phyloP scores from a whole-genome alignment of 305 asterid species.

The Fraxinus greggii region DNA sequence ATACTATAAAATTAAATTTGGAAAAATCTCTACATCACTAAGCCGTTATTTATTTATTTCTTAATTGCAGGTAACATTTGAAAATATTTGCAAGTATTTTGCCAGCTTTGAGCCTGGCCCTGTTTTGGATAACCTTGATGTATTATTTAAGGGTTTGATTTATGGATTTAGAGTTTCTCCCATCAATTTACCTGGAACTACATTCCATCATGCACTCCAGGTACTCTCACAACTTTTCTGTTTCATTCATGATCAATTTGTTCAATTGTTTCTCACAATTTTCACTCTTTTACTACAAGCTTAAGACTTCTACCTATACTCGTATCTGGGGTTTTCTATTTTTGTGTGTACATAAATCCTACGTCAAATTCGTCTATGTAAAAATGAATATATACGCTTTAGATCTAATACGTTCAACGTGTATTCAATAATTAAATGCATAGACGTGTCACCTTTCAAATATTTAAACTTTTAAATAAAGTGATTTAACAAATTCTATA shows the following conservation, averaged over 20 bases:
- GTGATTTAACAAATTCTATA: not conserved
- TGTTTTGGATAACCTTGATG: conserved; percentile 39
- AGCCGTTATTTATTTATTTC: not conserved
- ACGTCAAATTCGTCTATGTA: not conserved
- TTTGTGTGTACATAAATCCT: not conserved
- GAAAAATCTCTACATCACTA: not conserved
- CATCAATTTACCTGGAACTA: conserved; percentile 49
- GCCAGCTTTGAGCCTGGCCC: conserved; percentile 46
- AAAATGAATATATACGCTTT: not conserved
- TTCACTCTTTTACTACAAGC: not conserved
- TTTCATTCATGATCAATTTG: not conserved
- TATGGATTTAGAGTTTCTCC: conserved; percentile 44
- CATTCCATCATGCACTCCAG: conserved; percentile 34
- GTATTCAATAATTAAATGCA: not conserved
- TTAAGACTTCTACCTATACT: not conserved
- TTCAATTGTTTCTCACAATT: not conserved
- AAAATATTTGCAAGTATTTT: not conserved
- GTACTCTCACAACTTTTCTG: conserved; percentile 5
- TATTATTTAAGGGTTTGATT: conserved; percentile 28
- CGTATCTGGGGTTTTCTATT: not conserved
- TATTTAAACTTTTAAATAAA: too few species aligned
- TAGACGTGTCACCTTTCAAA: too few species aligned
- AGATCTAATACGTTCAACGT: not conserved
- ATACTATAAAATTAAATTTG: too few species aligned
- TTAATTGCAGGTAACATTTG: not conserved